Evolutionary conservation across 441 rosid species (phyloP), one percentile per base, ranked within the genome.

Genomic region (Brassica balearica): DNA sequence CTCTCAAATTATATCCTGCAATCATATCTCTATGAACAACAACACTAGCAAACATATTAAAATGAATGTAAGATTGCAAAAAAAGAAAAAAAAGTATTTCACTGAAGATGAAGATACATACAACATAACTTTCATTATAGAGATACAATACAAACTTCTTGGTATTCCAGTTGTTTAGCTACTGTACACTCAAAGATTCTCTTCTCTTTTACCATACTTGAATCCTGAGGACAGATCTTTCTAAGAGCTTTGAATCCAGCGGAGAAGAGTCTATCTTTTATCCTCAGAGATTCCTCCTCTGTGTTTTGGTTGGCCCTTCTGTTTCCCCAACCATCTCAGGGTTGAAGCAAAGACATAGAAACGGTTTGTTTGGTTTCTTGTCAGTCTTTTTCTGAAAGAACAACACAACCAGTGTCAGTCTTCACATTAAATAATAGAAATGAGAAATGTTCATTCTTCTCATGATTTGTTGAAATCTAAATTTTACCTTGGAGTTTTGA

Each of bases 301-400:
- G 60, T 41, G 68, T 53, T 73, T 68, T 29, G 27, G 71, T 65
- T 41, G 68, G n/a, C 0, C 46, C 59, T 74, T 80, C 71, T 32
- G 68, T 38, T 38, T 75, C 80, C 17, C 17, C 25, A 0, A 36
- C 73, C 66, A 76, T 65, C 62, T 81, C 55, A 25, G 80, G 77
- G 58, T 14, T 72, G 77, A 80, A 80, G 77, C 80, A 80, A 72
- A 81, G 71, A 41, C 83, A 81, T 1, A 72, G 61, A 41, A 62
- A 76, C 22, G 1, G 7, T 17, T 61, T 73, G 61, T 63, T 73
- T 1, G 12, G 66, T 76, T 80, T 80, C 80, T 66, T 75, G 19
- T 14, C 22, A 2, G 19, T 73, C 53, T 68, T 78, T 61, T 60
- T 61, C 82, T 79, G 82, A 25, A 17, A 3, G 23, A 67, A 29